A percentile compares a stretch with the other conserved stretches of the same genome.
Evolutionary conservation across 2,329 filamentous ascomycete species (phyloP).

Genomic region (Kalaharituber pfeilii): DNA sequence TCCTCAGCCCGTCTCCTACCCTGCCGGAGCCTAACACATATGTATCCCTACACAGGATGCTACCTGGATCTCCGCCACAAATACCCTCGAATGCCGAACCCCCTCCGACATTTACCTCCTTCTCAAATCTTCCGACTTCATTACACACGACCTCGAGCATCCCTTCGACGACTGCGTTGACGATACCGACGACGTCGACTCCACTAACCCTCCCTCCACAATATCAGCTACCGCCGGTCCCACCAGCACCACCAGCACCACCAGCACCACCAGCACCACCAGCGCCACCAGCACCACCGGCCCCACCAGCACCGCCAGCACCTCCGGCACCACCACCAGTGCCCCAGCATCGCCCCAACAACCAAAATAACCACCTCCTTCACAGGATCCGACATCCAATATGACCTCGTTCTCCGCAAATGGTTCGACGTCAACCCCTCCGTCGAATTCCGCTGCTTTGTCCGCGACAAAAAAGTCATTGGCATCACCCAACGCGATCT

Average conservation of each 20-base stretch:
- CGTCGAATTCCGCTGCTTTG: conserved; percentile 90
- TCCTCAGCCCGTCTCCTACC: too few species aligned
- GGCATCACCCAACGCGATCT: conserved; percentile 77
- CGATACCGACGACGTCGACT: conserved; percentile 27
- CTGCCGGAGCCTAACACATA: too few species aligned
- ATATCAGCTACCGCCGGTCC: not conserved
- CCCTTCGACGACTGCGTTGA: conserved; percentile 61
- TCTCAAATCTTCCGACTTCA: conserved; percentile 83
- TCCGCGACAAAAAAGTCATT: conserved; percentile 62
- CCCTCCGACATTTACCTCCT: conserved; percentile 88
- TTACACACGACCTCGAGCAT: conserved; percentile 85
- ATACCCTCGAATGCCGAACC: conserved; percentile 76
- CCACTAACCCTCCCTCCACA: conserved; percentile 25
- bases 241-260: not conserved
- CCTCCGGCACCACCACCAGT: not conserved
- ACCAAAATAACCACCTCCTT: conserved; percentile 8
- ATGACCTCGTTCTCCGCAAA: conserved; percentile 70
- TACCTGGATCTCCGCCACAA: conserved; percentile 72
- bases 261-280: conserved; percentile 5
- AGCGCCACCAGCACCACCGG: conserved; percentile 5
- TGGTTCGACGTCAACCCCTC: conserved; percentile 78
- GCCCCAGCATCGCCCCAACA: conserved; percentile 1
- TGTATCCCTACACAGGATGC: too few species aligned
- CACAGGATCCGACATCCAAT: conserved; percentile 34
- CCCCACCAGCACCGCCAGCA: not conserved